Conservation (phyloP, 2,329 filamentous ascomycete species). For the Colletotrichum sp. region DNA sequence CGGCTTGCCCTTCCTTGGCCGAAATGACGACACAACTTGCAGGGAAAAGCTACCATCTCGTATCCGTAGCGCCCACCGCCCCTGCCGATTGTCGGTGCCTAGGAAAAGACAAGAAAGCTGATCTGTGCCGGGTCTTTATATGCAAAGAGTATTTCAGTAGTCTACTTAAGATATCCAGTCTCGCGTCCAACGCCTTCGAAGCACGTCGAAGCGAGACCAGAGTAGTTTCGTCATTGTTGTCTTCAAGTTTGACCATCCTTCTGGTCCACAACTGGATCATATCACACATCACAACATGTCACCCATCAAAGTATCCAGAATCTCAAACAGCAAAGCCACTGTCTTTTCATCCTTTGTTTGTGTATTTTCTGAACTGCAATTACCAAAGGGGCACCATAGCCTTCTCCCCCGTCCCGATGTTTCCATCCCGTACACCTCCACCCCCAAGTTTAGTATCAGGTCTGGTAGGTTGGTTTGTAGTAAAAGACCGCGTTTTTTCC, state of each 20-base stretch:
- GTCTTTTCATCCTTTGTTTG: conserved; percentile 21
- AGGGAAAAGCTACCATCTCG: neutral
- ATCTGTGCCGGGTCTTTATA: neutral
- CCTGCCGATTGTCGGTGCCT: neutral
- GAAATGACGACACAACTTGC: neutral
- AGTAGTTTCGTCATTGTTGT: too few relatives aligned
- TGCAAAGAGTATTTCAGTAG: neutral
- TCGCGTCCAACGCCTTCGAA: accelerated
- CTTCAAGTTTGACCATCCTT: neutral
- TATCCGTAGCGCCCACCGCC: neutral
- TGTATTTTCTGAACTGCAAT: conserved; percentile 22
- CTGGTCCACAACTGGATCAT: neutral
- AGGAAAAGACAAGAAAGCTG: neutral
- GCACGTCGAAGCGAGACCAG: neutral
- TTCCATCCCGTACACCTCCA: neutral
- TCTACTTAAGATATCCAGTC: accelerated
- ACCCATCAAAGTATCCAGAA: neutral
- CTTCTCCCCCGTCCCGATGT: neutral
- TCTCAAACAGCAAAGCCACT: neutral
- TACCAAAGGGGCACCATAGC: neutral
- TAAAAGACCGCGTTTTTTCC: conserved; percentile 1
- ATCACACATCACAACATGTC: neutral
- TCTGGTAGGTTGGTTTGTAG: neutral
- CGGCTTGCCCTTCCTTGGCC: neutral
- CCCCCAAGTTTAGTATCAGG: neutral